These are phyloP conservation scores for Flaveria robusta DNA, from an alignment of 129 eudicot species.

Conservation along the genomic window DNA sequence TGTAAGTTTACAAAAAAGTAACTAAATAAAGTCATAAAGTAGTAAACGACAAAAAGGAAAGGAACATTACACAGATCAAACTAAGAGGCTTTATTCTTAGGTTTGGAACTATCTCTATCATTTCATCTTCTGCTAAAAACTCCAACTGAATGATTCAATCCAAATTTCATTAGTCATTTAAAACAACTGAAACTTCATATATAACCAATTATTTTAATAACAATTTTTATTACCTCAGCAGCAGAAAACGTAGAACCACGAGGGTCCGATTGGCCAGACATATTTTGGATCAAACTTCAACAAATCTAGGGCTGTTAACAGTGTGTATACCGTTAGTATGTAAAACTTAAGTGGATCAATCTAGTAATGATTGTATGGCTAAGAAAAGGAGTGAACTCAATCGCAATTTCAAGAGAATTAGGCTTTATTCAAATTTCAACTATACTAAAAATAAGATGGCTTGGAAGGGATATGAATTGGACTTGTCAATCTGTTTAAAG, in stretches of 20 bases:
- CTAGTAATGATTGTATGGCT: background rate
- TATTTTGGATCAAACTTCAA: constrained; percentile 29
- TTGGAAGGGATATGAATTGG: background rate
- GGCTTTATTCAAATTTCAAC: background rate
- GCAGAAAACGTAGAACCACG: constrained; percentile 66
- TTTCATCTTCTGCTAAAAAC: constrained; percentile 95
- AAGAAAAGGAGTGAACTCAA: background rate
- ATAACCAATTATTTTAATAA: background rate
- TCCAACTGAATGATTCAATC: constrained; percentile 58
- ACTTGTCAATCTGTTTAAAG: background rate
- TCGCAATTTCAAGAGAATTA: background rate
- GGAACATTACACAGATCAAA: constrained; percentile 62
- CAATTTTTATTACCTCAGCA: constrained; percentile 56
- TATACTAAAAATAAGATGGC: background rate
- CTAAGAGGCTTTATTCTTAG: constrained; percentile 75
- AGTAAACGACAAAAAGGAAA: background rate
- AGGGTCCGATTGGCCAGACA: constrained; percentile 73
- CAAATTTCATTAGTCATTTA: background rate
- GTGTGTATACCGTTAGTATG: constrained; percentile 1
- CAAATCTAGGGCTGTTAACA: background rate
- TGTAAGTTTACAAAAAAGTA: background rate
- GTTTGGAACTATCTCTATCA: constrained; percentile 80
- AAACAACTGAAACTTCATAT: constrained; percentile 9
- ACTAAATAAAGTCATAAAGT: background rate
- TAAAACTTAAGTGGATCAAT: background rate